Base-by-base conservation (phyloP, 2,329 filamentous ascomycete species). In the Alternaria consortialis region DNA sequence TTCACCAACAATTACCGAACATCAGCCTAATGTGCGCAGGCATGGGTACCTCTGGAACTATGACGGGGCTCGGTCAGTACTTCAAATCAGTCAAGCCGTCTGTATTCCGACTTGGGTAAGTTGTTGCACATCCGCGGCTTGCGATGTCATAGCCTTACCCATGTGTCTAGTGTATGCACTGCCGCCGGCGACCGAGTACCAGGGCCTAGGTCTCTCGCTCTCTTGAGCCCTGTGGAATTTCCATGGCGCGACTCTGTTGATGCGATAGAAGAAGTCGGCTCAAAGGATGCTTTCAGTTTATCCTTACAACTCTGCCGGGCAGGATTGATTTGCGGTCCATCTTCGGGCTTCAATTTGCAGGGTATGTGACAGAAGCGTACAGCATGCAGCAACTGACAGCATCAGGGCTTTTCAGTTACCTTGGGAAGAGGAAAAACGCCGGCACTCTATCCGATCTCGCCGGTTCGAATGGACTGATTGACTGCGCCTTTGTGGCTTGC, bases 261-360 rank as follows among this genome's bases (percentile, higher is more conserved):
- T 66, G 72, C 77, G 1, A 82, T 88, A 8, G 85, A 88, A 58
- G 81, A 87, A 53, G 85, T 89, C 1, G 83, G 82, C 2, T 88
- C 86, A 0, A 74, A 79, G 7, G 83, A 87, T 37, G 85, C 87
- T 0, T 89, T 83, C 68, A 75, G 78, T 0, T 62, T 84, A 7
- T 88, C 86, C 0, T 70, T 89, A 29, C 77, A 84, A 12, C 77
- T 90, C 1, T 87, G 82, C 25, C 81, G 87, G 1, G 79, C 88
- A 52, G 87, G 87, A 0, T 73, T 89, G 7, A 80, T 89, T 7
- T 87, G 84, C 40, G 87, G 87, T 0, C 87, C 87, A 0, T 88
- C 86, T 0, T 88, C 86, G 0, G 87, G 87, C 0, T 85, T 88
- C 67, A 87, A 85, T 54, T 76, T 89, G 9, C 66, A 76, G 47